phyloP scores from a whole-genome alignment of 345 rosid genomes.

The Populus ilicifolia region DNA sequence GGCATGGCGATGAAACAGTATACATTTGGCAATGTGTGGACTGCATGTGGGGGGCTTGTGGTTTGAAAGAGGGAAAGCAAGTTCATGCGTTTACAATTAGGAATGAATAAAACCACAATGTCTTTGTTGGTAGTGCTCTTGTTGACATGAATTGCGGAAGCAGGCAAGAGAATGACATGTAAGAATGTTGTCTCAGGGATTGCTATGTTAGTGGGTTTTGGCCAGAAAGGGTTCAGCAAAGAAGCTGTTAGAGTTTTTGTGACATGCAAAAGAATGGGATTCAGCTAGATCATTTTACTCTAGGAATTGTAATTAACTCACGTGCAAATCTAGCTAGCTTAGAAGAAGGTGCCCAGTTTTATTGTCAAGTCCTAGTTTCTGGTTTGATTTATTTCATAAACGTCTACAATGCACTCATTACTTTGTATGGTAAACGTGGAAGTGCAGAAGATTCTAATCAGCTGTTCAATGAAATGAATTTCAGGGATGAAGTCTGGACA shows the following conservation, averaged over 20 bases:
- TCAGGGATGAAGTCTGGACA: slow-evolving; percentile 87
- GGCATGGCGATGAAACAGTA: slow-evolving; percentile 72
- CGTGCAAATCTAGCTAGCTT: slow-evolving; percentile 85
- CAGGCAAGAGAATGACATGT: slow-evolving; percentile 48
- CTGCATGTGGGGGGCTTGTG: slow-evolving; percentile 64
- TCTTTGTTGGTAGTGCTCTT: slow-evolving; percentile 85
- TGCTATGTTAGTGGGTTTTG: slow-evolving; percentile 90
- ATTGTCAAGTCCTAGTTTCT: slow-evolving; percentile 57
- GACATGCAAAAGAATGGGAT: slow-evolving; percentile 75
- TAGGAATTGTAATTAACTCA: slow-evolving; percentile 84
- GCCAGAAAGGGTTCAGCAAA: slow-evolving; percentile 71
- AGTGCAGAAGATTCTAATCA: slow-evolving; percentile 51
- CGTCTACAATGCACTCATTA: slow-evolving; percentile 82
- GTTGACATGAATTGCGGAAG: slow-evolving; percentile 89
- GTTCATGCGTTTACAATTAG: slow-evolving; percentile 63
- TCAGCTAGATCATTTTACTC: slow-evolving; percentile 75
- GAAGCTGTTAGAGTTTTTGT: slow-evolving; percentile 61
- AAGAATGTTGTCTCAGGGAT: slow-evolving; percentile 95
- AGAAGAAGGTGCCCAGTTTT: slow-evolving; percentile 91
- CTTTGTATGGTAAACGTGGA: slow-evolving; percentile 91
- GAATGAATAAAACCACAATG: slow-evolving; percentile 48
- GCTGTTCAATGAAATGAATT: slow-evolving; percentile 68
- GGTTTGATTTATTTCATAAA: slow-evolving; percentile 57
- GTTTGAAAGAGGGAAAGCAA: slow-evolving; percentile 63
- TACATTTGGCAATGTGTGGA: slow-evolving; percentile 78